Percentiles rank a stretch among this genome's conserved stretches.
These are phyloP conservation scores for Aristolochia contorta DNA, from an alignment of 164 flowering plant genomes.

Conservation along the genomic window DNA sequence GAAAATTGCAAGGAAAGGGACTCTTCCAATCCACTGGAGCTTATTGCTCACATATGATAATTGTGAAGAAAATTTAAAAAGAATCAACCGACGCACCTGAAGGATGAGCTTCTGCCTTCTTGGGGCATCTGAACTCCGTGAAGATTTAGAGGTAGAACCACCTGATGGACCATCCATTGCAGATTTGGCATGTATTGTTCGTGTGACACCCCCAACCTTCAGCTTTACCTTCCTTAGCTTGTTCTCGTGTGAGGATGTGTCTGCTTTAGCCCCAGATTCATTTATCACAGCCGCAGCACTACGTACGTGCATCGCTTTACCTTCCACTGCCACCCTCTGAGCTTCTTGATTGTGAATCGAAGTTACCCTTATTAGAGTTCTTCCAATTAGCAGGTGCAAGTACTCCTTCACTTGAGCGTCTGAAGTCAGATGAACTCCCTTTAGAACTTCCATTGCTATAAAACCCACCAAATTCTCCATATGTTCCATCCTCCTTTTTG, in stretches of 20 bases:
- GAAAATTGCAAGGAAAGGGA: not conserved
- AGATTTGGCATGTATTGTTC: slow-evolving; percentile 57
- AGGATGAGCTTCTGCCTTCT: slow-evolving; percentile 27
- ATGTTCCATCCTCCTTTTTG: slow-evolving; percentile 19
- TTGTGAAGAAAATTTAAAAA: not conserved
- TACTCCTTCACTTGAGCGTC: slow-evolving; percentile 44
- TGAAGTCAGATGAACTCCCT: slow-evolving; percentile 23
- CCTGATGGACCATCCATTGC: slow-evolving; percentile 15
- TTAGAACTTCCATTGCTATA: slow-evolving; percentile 8
- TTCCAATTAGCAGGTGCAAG: slow-evolving; percentile 64
- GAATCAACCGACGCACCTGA: slow-evolving; percentile 31
- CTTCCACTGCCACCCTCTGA: slow-evolving; percentile 11
- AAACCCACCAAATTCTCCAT: slow-evolving; percentile 21
- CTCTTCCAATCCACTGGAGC: not conserved
- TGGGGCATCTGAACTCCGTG: slow-evolving; percentile 27
- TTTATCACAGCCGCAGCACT: slow-evolving; percentile 14
- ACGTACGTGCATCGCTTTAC: slow-evolving; percentile 14
- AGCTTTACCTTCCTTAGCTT: slow-evolving; percentile 76
- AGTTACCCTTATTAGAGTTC: slow-evolving; percentile 20
- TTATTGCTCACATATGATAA: not conserved
- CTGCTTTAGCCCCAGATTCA: slow-evolving; percentile 21
- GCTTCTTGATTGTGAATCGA: slow-evolving; percentile 19
- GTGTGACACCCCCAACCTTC: slow-evolving; percentile 75
- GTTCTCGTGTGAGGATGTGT: slow-evolving; percentile 22
- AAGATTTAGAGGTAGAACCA: slow-evolving; percentile 28